These are phyloP conservation scores for Aspergillus pseudotamarii DNA, from an alignment of 2,329 filamentous ascomycete species.

Conservation along the genomic window DNA sequence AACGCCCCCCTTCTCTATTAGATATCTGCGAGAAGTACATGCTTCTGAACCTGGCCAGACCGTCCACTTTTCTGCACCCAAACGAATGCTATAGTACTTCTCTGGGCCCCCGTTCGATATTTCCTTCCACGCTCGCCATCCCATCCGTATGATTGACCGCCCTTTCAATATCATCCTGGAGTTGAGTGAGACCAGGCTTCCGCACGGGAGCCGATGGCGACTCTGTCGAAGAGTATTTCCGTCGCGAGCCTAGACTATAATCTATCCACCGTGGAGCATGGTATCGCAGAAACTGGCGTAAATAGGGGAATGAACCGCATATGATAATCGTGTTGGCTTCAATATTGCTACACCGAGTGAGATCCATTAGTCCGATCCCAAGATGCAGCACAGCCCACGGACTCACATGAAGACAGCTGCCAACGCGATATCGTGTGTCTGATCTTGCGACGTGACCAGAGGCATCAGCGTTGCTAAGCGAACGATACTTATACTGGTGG, in stretches of 20 bases:
- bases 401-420: constrained; percentile 18
- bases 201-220: neutral
- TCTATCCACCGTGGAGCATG: constrained; percentile 2
- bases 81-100: neutral
- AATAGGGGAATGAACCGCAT: neutral
- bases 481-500: constrained; percentile 26
- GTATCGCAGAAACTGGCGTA: constrained; percentile 3
- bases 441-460: constrained; percentile 21
- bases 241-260: neutral
- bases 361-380: neutral
- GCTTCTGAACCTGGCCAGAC: neutral
- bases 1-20: neutral
- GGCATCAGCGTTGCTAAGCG: constrained; percentile 27
- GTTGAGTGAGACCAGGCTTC: neutral
- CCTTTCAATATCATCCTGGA: neutral
- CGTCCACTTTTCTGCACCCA: neutral
- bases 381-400: too few species aligned
- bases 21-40: neutral
- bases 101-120: neutral
- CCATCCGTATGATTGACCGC: neutral
- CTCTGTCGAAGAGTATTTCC: neutral
- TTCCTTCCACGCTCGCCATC: neutral
- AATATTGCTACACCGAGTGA: neutral
- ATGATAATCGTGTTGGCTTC: constrained; percentile 7
- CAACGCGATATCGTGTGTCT: constrained; percentile 20